phyloP scores from a whole-genome alignment of 176 grass and related monocot genomes.

The Aegilops longissima region DNA sequence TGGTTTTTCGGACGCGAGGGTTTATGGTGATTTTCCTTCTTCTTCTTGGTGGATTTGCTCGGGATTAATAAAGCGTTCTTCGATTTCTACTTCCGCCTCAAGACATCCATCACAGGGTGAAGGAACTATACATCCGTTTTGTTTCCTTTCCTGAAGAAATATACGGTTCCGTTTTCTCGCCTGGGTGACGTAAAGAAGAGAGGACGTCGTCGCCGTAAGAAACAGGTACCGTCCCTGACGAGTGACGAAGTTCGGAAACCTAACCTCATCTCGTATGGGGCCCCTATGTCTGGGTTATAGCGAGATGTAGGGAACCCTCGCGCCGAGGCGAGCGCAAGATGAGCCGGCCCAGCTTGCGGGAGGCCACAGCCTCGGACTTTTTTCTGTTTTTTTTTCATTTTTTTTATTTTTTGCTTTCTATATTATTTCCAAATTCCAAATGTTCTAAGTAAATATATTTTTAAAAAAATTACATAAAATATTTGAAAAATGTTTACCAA shows the following conservation, averaged over 20 bases:
- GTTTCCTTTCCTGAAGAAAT: neutral
- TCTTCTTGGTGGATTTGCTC: neutral
- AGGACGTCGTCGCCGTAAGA: neutral
- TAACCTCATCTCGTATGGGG: neutral
- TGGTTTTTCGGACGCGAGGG: slow-evolving; percentile 13
- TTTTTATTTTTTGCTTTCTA: no score
- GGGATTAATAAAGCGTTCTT: neutral
- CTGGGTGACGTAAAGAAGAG: neutral
- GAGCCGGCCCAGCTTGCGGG: no score
- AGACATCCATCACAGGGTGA: neutral
- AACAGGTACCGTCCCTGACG: neutral
- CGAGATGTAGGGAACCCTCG: no score
- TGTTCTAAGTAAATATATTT: no score
- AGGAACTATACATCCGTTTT: neutral
- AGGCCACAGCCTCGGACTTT: no score
- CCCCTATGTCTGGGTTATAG: no score
- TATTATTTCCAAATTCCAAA: no score
- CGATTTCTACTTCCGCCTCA: slow-evolving; percentile 33
- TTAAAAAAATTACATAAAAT: no score
- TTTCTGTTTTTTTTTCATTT: no score
- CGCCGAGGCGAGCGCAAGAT: no score
- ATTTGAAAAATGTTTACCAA: no score
- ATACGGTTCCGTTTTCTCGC: neutral
- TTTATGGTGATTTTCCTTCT: slow-evolving; percentile 21
- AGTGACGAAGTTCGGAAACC: neutral